phyloP scores from a whole-genome alignment of 2,329 filamentous ascomycete genomes.

The Sporothrix euskadiensis region DNA sequence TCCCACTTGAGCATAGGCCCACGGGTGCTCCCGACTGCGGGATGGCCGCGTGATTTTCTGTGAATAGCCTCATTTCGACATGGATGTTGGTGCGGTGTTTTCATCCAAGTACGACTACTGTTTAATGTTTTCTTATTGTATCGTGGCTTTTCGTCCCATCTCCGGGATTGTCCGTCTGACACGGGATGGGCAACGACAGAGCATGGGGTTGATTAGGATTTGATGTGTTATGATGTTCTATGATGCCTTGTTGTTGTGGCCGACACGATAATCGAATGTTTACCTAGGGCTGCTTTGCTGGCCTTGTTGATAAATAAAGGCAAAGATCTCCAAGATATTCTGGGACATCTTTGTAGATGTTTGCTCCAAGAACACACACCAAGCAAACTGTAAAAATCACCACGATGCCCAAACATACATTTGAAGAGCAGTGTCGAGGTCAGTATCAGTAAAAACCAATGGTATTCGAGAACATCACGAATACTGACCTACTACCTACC shows the following conservation, averaged over 20 bases:
- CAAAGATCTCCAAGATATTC: not conserved
- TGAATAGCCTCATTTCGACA: constrained; percentile 19
- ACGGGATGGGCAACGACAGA: not conserved
- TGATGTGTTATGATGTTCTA: not conserved
- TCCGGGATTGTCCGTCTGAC: constrained; percentile 13
- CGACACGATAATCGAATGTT: constrained; percentile 6
- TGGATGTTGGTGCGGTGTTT: not conserved
- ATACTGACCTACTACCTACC: not conserved
- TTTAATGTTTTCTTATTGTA: not conserved
- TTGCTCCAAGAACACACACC: not conserved
- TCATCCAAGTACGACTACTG: not conserved
- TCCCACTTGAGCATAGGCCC: not conserved
- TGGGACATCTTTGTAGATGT: not conserved
- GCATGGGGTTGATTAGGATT: not conserved
- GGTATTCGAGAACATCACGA: not conserved
- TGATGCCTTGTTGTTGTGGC: not conserved
- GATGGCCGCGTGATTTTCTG: constrained; percentile 12
- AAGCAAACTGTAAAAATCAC: not conserved
- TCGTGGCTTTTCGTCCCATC: not conserved
- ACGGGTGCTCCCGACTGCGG: constrained; percentile 17
- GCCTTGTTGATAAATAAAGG: not conserved
- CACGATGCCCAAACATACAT: not conserved
- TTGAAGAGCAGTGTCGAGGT: constrained; percentile 13
- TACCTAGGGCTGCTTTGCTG: not conserved
- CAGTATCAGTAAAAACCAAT: not conserved